Evolutionary conservation across 1,284 basidiomycete species (phyloP), one percentile per base, ranked within the genome.

Genomic region (Hemileia vastatrix): DNA sequence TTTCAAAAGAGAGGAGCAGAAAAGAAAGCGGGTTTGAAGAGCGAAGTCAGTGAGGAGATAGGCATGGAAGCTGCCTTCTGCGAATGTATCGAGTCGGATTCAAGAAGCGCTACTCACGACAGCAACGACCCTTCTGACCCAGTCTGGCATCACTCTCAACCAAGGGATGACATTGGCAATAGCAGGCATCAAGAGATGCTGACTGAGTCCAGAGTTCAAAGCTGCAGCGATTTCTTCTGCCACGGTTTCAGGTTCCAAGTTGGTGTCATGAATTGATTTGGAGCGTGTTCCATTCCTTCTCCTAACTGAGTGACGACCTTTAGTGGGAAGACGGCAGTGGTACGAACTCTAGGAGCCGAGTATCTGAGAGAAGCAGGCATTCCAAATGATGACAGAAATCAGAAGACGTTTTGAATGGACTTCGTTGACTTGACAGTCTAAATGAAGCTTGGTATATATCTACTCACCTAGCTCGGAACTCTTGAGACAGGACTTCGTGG

Each of bases 221-320:
- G 71, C 59, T 50, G 61, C 64, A 5, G 69, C 68, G 54, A 75
- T 66, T 27, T 67, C 64, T 6, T 60, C 19, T 4, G 68, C 73
- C 1, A 74, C 71, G 51, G 74, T 68, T 54, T 71, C 49, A 18
- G 73, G 68, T 51, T 71, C 70, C 18, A 75, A 13, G 68, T 70
- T 21, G 72, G 73, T n/a, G 66, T 68, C 53, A 74, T 63, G 65
- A 75, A 75, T 9, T 67, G 66, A 24, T 70, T 68, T 48, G 67
- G 57, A 31, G 24, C 13, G 33, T 72, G 70, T 47, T 73, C 70
- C 68, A 75, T 70, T 1, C 68, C 71, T 23, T 72, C 67, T 32
- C 71, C 72, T 5, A 75, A 67, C 5, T 71, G 66, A 47, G 73
- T 75, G 36, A 67, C 65, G n/a, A 75, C 73, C 58, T 75, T 75